These are phyloP conservation scores for Clarireedia hainanense DNA, from an alignment of 2,329 filamentous ascomycete species.

Conservation along the genomic window DNA sequence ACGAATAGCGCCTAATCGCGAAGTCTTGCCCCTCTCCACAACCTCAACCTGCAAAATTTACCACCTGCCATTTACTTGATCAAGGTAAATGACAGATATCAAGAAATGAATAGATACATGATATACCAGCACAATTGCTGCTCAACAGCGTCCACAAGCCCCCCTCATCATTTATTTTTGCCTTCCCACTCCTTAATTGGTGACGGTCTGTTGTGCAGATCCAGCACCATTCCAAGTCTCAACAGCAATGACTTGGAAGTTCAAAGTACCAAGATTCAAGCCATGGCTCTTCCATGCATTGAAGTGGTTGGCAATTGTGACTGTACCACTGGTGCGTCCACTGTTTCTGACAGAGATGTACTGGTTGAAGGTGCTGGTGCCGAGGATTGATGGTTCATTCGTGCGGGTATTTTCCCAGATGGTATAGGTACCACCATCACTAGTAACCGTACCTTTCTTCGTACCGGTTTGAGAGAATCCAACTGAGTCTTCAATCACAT, in stretches of 20 bases:
- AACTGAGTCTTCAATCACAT: conserved; percentile 47
- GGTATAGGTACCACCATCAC: conserved; percentile 45
- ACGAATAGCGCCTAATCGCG: no score
- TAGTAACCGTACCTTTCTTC: conserved; percentile 41
- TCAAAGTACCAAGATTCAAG: conserved; percentile 37
- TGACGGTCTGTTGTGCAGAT: background rate
- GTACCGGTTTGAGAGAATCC: conserved; percentile 39
- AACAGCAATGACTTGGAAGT: conserved; percentile 9
- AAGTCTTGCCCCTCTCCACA: no score
- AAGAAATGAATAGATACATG: no score
- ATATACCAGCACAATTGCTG: no score
- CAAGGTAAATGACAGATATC: no score
- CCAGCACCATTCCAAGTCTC: conserved; percentile 4
- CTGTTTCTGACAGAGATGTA: conserved; percentile 42
- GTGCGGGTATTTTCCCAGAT: conserved; percentile 28
- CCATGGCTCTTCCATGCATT: conserved; percentile 42
- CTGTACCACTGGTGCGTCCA: conserved; percentile 42
- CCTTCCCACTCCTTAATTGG: no score
- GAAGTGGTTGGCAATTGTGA: conserved; percentile 43
- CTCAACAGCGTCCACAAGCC: no score
- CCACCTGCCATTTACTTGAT: no score
- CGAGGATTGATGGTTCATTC: conserved; percentile 14
- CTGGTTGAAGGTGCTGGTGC: conserved; percentile 38
- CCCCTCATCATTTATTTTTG: no score
- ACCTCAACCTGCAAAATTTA: no score